Evolutionary conservation across 1,139 yeast genomes (phyloP).

Genomic region (Blastobotrys elegans): DNA sequence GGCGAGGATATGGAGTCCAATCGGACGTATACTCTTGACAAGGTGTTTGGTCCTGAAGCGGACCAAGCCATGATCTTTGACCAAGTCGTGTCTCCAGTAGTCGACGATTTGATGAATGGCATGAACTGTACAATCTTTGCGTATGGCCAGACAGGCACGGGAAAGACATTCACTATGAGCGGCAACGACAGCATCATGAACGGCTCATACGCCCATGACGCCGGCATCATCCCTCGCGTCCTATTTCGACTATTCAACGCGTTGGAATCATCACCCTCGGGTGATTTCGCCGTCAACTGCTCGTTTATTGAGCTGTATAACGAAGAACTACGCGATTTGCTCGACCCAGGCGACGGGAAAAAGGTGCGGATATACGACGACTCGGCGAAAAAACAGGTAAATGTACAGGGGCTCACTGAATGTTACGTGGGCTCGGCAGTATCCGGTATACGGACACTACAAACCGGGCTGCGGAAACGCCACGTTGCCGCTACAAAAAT

Average conservation of each 20-base stretch:
- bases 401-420: constrained; percentile 49
- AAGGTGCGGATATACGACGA: constrained; percentile 43
- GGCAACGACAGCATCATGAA: constrained; percentile 45
- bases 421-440: constrained; percentile 30
- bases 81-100: constrained; percentile 54
- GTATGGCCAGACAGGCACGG: constrained; percentile 89
- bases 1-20: constrained; percentile 20
- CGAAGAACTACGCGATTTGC: constrained; percentile 62
- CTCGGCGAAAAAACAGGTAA: constrained; percentile 32
- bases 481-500: constrained; percentile 65
- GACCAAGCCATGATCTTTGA: constrained; percentile 58
- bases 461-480: constrained; percentile 49
- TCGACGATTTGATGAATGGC: constrained; percentile 56
- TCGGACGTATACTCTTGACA: constrained; percentile 61
- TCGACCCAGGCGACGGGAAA: constrained; percentile 33
- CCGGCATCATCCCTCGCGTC: constrained; percentile 70
- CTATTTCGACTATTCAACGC: constrained; percentile 35
- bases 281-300: constrained; percentile 58
- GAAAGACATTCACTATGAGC: constrained; percentile 83
- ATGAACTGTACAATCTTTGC: constrained; percentile 67
- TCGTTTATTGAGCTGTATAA: constrained; percentile 72
- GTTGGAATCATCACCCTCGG: constrained; percentile 29
- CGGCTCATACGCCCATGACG: constrained; percentile 30
- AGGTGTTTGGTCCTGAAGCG: constrained; percentile 69
- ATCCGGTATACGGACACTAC: constrained; percentile 43